Base-by-base conservation (phyloP, 2,329 filamentous ascomycete genomes). In the Hypomyces perniciosus region DNA sequence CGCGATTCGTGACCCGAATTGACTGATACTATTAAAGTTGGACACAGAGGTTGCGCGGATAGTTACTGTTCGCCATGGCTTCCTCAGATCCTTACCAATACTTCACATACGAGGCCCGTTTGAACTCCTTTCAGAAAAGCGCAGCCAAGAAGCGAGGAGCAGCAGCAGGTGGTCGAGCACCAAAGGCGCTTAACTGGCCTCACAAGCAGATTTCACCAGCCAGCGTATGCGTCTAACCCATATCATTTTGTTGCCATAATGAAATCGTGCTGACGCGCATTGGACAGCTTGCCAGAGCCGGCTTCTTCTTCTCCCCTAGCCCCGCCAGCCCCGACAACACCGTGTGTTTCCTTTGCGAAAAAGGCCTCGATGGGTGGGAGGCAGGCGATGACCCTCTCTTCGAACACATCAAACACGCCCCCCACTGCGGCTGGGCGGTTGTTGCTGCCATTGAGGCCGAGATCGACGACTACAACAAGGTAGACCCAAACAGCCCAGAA, bases 281-380 rank as follows among this genome's bases (percentile, higher is more conserved):
- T 39, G 44, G 44, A 41, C 64, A 96, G 87, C 84, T 99, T 61
- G 92, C 93, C 4, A 83, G 81, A 63, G 92, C 93, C 51, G 93
- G 93, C 35, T 96, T 99, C 72, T 93, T 86, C 71, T 97, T 89
- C 71, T 81, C 84, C 54, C 92, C 93, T 2, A 82, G 80, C 10
- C 76, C 81, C 46, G 78, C 81, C 43, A 88, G 84, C 62, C 85
- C 85, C 35, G 93, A 99, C 68, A 97, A 97, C 67, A 88, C 88
- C 44, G 80, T 83, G 59, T 99, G 93, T 68, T 97, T 95, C 68
- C 77, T 90, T 35, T 99, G 93, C 71, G 75, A 83, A 55, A 87
- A 89, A 65, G 82, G 85, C 50, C 78, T 99, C 9, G 90, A 95
- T 65, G 91, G 90, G 53, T 99, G 93, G 93, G 92, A 97, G 62